Conservation (phyloP, 192 early-diverging fungal species). For the Coemansia sp. region DNA sequence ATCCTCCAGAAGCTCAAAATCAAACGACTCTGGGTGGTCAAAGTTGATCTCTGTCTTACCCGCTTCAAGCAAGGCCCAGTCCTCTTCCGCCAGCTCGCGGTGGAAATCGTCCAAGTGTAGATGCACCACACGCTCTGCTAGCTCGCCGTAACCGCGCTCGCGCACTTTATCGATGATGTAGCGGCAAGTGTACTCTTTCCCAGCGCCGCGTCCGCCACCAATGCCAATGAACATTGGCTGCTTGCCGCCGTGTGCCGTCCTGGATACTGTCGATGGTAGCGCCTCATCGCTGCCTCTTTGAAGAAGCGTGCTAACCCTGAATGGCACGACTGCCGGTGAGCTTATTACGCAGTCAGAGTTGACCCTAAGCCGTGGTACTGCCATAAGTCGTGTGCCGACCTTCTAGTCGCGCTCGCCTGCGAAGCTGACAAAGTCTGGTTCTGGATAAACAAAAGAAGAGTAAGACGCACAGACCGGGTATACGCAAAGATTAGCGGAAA, state of each 20-base stretch:
- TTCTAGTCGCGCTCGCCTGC: not conserved
- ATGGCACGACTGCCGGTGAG: slow-evolving; percentile 40
- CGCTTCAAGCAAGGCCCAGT: slow-evolving; percentile 47
- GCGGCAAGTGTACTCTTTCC: slow-evolving; percentile 45
- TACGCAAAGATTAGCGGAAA: no score
- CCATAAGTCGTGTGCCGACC: not conserved
- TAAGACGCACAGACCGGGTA: not conserved
- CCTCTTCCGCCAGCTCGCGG: slow-evolving; percentile 55
- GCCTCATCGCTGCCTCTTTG: not conserved
- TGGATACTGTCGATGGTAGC: not conserved
- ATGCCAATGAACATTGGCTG: slow-evolving; percentile 53
- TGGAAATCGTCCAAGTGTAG: slow-evolving; percentile 69
- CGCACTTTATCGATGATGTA: slow-evolving; percentile 46
- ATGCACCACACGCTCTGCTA: slow-evolving; percentile 54
- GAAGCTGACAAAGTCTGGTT: not conserved
- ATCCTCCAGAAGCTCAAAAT: slow-evolving; percentile 64
- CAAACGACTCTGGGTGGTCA: slow-evolving; percentile 76
- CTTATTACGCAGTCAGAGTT: slow-evolving; percentile 39
- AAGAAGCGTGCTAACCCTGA: slow-evolving; percentile 4
- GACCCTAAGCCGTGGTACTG: slow-evolving; percentile 9
- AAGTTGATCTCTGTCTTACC: slow-evolving; percentile 58
- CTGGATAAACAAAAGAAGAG: no score
- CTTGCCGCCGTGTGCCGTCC: not conserved
- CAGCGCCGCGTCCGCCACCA: slow-evolving; percentile 53
- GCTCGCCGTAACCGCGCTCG: slow-evolving; percentile 47